A percentile compares a stretch with the other conserved stretches of the same genome.
These are phyloP conservation scores for Aurantiochytrium sp. DNA, from an alignment of 108 stramenopile genomes.

Conservation along the genomic window DNA sequence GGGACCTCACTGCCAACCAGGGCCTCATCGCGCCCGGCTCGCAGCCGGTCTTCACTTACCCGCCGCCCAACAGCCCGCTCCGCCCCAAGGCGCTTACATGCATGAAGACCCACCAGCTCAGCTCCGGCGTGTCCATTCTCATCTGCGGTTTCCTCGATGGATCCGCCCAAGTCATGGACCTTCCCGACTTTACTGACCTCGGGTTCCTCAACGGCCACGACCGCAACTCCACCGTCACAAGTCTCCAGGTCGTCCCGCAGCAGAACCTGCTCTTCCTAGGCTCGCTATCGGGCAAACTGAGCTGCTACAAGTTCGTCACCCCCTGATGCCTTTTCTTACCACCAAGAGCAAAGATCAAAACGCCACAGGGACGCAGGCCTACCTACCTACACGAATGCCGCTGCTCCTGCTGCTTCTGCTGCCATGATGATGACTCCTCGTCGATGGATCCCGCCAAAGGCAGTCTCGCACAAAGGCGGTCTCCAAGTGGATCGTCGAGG, in stretches of 20 bases:
- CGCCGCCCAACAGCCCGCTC: neutral
- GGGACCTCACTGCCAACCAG: neutral
- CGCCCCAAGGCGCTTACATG: conserved; percentile 27
- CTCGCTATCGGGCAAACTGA: neutral
- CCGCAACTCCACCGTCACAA: neutral
- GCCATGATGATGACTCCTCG: too few species aligned
- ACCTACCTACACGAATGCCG: too few species aligned
- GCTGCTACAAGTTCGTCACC: conserved; percentile 2
- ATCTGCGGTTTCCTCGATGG: conserved; percentile 21
- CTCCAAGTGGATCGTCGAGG: too few species aligned
- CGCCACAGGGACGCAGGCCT: too few species aligned
- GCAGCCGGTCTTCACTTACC: neutral
- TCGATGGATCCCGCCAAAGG: too few species aligned
- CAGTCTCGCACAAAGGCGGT: too few species aligned
- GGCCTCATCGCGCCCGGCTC: neutral
- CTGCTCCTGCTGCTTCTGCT: too few species aligned
- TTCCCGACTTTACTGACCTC: conserved; percentile 7
- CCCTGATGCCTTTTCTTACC: too few species aligned
- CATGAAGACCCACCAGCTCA: neutral
- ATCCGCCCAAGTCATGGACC: neutral
- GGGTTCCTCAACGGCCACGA: neutral
- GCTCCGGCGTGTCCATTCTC: neutral
- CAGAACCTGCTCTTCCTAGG: neutral
- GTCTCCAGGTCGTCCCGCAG: neutral
- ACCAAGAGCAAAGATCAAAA: too few species aligned